These are phyloP conservation scores for Penicillium bialowiezense DNA, from an alignment of 495 filamentous ascomycete species.

Conservation along the genomic window DNA sequence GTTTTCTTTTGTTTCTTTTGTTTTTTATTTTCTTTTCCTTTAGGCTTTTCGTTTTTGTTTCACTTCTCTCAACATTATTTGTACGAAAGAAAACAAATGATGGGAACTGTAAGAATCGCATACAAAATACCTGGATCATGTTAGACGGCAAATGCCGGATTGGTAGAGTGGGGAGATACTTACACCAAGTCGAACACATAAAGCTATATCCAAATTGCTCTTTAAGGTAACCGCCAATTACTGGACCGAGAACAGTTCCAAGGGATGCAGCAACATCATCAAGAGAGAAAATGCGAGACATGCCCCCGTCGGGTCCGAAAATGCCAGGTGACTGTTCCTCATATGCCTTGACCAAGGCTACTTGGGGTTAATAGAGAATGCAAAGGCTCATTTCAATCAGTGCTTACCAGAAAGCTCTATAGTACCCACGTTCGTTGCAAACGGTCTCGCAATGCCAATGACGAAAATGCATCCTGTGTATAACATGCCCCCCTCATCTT, in stretches of 20 bases:
- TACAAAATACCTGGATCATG: too few species aligned
- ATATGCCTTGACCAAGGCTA: background rate
- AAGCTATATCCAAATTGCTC: background rate
- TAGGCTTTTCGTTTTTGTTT: too few species aligned
- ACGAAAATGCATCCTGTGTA: background rate
- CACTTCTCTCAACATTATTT: too few species aligned
- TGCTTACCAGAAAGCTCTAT: conserved; percentile 1
- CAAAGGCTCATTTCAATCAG: background rate
- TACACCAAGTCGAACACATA: conserved; percentile 2
- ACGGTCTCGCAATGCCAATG: background rate
- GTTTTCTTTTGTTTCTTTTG: too few species aligned
- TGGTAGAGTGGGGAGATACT: too few species aligned
- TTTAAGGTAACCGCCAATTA: background rate
- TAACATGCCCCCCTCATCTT: background rate
- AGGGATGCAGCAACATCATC: background rate
- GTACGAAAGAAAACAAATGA: too few species aligned
- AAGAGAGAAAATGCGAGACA: conserved; percentile 1
- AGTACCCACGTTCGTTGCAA: background rate
- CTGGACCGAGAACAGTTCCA: background rate
- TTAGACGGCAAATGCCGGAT: too few species aligned
- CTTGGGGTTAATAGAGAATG: background rate
- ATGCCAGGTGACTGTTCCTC: background rate
- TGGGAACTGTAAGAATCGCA: too few species aligned
- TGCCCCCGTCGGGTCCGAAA: background rate
- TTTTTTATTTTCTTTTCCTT: too few species aligned